phyloP scores from a whole-genome alignment of 2,329 filamentous ascomycete species.

The Aspergillus sp. region DNA sequence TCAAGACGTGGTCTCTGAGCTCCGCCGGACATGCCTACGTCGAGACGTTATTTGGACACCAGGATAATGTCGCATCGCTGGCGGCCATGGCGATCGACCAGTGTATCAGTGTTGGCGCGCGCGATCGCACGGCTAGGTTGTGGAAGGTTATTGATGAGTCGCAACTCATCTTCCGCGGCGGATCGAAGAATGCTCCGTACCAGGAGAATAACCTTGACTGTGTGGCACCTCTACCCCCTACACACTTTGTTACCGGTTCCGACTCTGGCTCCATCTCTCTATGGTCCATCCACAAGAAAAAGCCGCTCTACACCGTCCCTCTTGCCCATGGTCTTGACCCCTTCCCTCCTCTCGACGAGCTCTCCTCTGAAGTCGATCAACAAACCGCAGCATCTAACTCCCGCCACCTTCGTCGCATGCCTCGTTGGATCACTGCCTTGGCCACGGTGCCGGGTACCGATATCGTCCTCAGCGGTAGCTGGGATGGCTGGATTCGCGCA shows the following conservation, averaged over 20 bases:
- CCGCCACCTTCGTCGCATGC: conserved; percentile 55
- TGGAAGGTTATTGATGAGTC: conserved; percentile 98
- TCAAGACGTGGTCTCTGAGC: conserved; percentile 86
- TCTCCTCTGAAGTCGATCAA: conserved; percentile 69
- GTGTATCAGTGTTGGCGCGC: conserved; percentile 84
- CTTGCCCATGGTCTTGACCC: conserved; percentile 84
- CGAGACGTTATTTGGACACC: conserved; percentile 94
- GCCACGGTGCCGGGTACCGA: conserved; percentile 86
- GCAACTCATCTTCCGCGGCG: conserved; percentile 90
- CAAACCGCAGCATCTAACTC: conserved; percentile 47
- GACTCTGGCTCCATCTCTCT: conserved; percentile 85
- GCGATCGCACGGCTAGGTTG: conserved; percentile 84
- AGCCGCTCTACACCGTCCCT: conserved; percentile 76
- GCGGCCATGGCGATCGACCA: conserved; percentile 80
- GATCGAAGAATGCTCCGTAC: conserved; percentile 50
- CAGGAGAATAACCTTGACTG: conserved; percentile 86
- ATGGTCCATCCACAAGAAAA: conserved; percentile 93
- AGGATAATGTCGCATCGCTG: conserved; percentile 83
- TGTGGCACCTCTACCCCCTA: conserved; percentile 83
- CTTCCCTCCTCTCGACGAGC: conserved; percentile 62
- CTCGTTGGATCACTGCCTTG: conserved; percentile 88
- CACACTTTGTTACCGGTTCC: conserved; percentile 89
- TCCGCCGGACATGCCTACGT: conserved; percentile 84
- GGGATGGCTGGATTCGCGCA: conserved; percentile 82
- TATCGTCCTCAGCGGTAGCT: conserved; percentile 84